Evolutionary conservation across 106 monocot genomes (phyloP).

Genomic region (Narthecium ossifragum): DNA sequence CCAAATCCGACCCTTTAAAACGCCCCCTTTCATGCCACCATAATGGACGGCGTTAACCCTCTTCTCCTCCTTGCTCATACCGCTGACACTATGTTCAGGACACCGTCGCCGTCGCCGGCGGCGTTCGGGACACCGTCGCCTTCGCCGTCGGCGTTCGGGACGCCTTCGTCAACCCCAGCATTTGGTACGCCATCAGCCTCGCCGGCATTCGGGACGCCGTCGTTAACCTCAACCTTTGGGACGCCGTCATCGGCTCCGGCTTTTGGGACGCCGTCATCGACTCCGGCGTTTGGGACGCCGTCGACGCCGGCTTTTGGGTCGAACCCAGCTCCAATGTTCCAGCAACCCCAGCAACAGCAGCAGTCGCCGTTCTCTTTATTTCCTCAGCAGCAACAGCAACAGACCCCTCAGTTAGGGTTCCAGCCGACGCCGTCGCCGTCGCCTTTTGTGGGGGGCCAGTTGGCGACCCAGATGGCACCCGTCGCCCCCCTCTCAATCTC

Average conservation of each 20-base stretch:
- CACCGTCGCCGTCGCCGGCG: slow-evolving; percentile 13
- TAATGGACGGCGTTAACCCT: too few relatives aligned
- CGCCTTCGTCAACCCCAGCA: slow-evolving; percentile 8
- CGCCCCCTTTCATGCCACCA: too few relatives aligned
- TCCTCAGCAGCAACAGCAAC: slow-evolving; percentile 24
- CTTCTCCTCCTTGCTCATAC: too few relatives aligned
- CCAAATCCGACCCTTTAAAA: too few relatives aligned
- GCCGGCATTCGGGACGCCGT: slow-evolving; percentile 24
- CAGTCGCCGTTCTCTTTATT: slow-evolving; percentile 19
- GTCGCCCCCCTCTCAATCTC: slow-evolving; percentile 64
- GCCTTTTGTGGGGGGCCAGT: slow-evolving; percentile 36
- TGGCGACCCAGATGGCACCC: slow-evolving; percentile 94
- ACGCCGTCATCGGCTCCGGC: slow-evolving; percentile 8
- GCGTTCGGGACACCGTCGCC: slow-evolving; percentile 29
- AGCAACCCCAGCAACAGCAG: slow-evolving; percentile 27
- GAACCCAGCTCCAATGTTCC: slow-evolving; percentile 27
- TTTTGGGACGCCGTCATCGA: slow-evolving; percentile 25
- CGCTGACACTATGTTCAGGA: slow-evolving; percentile 17
- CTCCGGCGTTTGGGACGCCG: slow-evolving; percentile 22
- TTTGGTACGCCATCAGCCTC: slow-evolving; percentile 26
- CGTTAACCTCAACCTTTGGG: slow-evolving; percentile 12
- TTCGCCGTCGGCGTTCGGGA: slow-evolving; percentile 12
- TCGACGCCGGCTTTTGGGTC: slow-evolving; percentile 12
- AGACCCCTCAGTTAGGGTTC: slow-evolving; percentile 23
- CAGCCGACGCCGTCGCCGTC: slow-evolving; percentile 24